Evolutionary conservation across 1,139 yeast species (phyloP).

Genomic region (Blastobotrys ciferrii): DNA sequence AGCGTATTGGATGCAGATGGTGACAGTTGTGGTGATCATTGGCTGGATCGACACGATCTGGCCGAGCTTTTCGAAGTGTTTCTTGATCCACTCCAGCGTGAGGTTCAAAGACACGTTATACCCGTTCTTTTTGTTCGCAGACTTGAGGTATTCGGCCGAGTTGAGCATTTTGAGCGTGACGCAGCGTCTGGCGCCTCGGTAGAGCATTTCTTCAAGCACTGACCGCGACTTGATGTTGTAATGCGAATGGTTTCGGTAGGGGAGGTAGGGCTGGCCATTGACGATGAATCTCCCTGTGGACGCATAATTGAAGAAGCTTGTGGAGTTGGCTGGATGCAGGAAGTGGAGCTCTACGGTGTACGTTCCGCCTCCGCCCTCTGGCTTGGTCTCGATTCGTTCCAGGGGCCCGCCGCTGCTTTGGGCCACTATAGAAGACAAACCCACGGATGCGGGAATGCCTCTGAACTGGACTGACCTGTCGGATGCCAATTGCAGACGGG

Average conservation of each 20-base stretch:
- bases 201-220: constrained; percentile 37
- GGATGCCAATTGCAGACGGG: constrained; percentile 1
- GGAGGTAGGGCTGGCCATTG: constrained; percentile 53
- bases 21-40: constrained; percentile 55
- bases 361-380: constrained; percentile 37
- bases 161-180: constrained; percentile 35
- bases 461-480: constrained; percentile 32
- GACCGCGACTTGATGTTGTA: constrained; percentile 29
- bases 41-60: constrained; percentile 63
- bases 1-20: constrained; percentile 61
- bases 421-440: constrained; percentile 51
- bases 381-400: constrained; percentile 36
- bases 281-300: constrained; percentile 57
- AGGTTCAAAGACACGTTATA: constrained; percentile 37
- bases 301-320: constrained; percentile 53
- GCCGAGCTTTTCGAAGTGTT: constrained; percentile 60
- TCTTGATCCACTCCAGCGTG: constrained; percentile 42
- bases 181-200: constrained; percentile 42
- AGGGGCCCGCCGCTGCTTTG: constrained; percentile 76
- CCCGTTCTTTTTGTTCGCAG: constrained; percentile 7
- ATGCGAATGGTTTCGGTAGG: constrained; percentile 37
- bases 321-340: constrained; percentile 53
- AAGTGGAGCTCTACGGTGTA: constrained; percentile 51
- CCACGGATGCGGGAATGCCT: constrained; percentile 43
- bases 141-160: neutral